Conservation (phyloP, 2,329 filamentous ascomycete genomes). For the Fusarium sp. region DNA sequence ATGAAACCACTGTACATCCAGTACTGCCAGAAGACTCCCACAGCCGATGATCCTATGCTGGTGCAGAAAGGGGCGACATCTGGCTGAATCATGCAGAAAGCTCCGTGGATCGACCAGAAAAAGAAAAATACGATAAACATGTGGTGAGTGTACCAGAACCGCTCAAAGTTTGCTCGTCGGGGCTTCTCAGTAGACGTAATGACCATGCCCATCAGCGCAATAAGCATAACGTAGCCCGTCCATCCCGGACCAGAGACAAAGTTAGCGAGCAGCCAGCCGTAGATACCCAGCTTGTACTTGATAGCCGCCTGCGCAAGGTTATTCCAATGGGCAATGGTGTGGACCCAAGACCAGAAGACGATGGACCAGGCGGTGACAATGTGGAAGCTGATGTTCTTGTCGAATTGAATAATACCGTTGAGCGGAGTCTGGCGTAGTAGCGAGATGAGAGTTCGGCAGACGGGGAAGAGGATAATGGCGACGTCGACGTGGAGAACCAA, state of each 20-base stretch:
- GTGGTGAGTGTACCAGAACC: constrained; percentile 93
- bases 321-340: constrained; percentile 89
- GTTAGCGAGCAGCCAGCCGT: constrained; percentile 83
- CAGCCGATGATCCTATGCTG: constrained; percentile 74
- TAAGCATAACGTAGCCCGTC: constrained; percentile 89
- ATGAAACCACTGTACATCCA: constrained; percentile 88
- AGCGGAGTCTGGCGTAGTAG: constrained; percentile 84
- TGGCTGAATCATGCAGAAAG: constrained; percentile 92
- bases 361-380: constrained; percentile 90
- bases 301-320: constrained; percentile 85
- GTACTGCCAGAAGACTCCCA: constrained; percentile 90
- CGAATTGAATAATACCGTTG: constrained; percentile 89
- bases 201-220: constrained; percentile 84
- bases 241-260: constrained; percentile 85
- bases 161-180: constrained; percentile 85
- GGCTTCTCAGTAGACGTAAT: constrained; percentile 83
- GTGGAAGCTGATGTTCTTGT: constrained; percentile 92
- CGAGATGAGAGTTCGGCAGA: constrained; percentile 88
- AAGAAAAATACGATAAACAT: constrained; percentile 91
- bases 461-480: constrained; percentile 83
- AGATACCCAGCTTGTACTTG: constrained; percentile 82
- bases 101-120: constrained; percentile 91
- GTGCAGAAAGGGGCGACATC: constrained; percentile 85
- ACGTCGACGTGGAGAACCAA: constrained; percentile 87
- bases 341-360: constrained; percentile 89